These are phyloP conservation scores for Penicillium sclerotigenum DNA, from an alignment of 2,329 filamentous ascomycete genomes.

Conservation along the genomic window DNA sequence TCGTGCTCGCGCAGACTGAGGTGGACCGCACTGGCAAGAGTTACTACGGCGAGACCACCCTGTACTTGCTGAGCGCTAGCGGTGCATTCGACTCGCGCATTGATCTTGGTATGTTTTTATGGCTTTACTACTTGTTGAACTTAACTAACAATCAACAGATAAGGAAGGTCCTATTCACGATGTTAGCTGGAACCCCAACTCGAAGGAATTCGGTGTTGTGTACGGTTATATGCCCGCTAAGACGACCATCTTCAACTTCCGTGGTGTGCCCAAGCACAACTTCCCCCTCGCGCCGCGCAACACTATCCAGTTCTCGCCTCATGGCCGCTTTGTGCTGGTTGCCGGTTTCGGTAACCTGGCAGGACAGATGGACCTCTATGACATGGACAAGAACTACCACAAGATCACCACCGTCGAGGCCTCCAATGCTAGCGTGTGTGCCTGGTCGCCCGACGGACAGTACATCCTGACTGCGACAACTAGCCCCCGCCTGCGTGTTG, in stretches of 20 bases:
- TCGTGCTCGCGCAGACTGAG: constrained; percentile 95
- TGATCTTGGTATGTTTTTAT: constrained; percentile 56
- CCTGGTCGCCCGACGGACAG: constrained; percentile 94
- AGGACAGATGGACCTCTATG: constrained; percentile 96
- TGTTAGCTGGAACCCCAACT: constrained; percentile 96
- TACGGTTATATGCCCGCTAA: constrained; percentile 99
- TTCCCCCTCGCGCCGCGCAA: constrained; percentile 89
- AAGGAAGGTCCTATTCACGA: constrained; percentile 98
- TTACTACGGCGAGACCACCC: constrained; percentile 97
- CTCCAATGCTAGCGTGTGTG: constrained; percentile 91
- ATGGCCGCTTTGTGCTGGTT: constrained; percentile 86
- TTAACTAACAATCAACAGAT: constrained; percentile 50
- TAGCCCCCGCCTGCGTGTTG: constrained; percentile 87
- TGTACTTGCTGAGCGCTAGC: constrained; percentile 90
- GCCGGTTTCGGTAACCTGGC: constrained; percentile 97
- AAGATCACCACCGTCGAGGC: constrained; percentile 94
- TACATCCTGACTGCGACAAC: constrained; percentile 98
- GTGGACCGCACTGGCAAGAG: constrained; percentile 98
- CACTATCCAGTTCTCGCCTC: constrained; percentile 91
- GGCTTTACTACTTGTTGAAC: not conserved
- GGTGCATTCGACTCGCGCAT: constrained; percentile 91
- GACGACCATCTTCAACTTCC: constrained; percentile 94
- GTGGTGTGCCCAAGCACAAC: constrained; percentile 75
- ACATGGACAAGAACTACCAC: constrained; percentile 86
- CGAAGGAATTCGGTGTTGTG: constrained; percentile 94